A percentile compares a stretch with the other conserved stretches of the same genome.
Evolutionary conservation across 106 monocot species (phyloP).

Genomic region (Posidonia australis): DNA sequence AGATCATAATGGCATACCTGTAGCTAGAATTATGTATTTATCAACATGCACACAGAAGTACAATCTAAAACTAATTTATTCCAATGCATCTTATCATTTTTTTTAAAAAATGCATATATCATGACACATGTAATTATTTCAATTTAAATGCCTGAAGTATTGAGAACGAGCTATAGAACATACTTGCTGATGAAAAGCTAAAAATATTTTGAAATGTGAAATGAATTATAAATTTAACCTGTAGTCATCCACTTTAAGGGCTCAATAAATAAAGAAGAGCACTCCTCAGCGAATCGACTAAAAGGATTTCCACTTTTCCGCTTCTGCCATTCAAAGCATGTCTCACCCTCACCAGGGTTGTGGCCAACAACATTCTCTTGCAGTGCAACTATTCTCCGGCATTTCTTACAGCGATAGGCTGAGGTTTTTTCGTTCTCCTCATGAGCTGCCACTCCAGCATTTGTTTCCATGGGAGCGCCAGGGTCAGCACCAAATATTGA

Average conservation of each 20-base stretch:
- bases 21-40: no score
- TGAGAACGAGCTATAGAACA: no score
- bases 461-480: conserved; percentile 29
- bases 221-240: conserved; percentile 22
- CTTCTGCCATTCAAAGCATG: conserved; percentile 73
- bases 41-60: no score
- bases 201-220: background rate
- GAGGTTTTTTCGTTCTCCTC: conserved; percentile 17
- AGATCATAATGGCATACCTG: no score
- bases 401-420: conserved; percentile 88
- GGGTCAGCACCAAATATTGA: conserved; percentile 85
- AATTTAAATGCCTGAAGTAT: background rate
- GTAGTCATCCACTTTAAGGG: conserved; percentile 86
- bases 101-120: no score
- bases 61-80: background rate
- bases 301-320: conserved; percentile 33
- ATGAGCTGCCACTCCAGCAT: conserved; percentile 8
- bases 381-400: conserved; percentile 68
- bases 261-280: conserved; percentile 80
- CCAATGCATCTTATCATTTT: background rate
- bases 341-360: conserved; percentile 72
- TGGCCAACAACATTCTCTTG: conserved; percentile 81
- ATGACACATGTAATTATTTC: background rate
- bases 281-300: conserved; percentile 39
- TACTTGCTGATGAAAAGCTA: no score